Conservation (phyloP, 805 yeast genomes). For the Wickerhamiella qilinensis region DNA sequence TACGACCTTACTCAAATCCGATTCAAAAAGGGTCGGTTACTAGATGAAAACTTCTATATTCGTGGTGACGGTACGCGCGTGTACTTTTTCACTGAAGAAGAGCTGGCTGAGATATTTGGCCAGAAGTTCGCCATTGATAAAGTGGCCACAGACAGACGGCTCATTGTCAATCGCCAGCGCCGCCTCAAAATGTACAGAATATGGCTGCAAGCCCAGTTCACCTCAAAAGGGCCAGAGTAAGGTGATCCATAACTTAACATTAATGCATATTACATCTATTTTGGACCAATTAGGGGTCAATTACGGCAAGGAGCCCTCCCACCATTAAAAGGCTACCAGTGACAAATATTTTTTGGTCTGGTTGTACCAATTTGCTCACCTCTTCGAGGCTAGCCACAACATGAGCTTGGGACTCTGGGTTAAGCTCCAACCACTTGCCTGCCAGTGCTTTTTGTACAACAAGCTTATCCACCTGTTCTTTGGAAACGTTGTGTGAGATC, state of each 20-base stretch:
- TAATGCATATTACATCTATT: too few relatives aligned
- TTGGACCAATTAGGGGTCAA: constrained; percentile 28
- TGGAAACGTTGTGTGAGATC: constrained; percentile 70
- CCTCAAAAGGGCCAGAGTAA: too few relatives aligned
- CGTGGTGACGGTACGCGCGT: constrained; percentile 98
- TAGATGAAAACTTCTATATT: constrained; percentile 87
- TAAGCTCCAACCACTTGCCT: constrained; percentile 46
- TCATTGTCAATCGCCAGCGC: constrained; percentile 82
- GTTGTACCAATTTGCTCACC: constrained; percentile 38
- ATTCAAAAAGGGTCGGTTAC: constrained; percentile 69
- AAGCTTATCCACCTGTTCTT: constrained; percentile 61
- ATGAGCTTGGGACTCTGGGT: constrained; percentile 23
- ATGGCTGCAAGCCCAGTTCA: constrained; percentile 89
- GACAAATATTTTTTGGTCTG: constrained; percentile 52
- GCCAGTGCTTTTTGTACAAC: constrained; percentile 66
- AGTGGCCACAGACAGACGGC: constrained; percentile 79
- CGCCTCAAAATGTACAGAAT: constrained; percentile 90
- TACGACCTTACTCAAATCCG: constrained; percentile 92
- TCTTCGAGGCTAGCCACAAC: constrained; percentile 66
- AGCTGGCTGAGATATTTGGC: constrained; percentile 58
- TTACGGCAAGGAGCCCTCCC: constrained; percentile 81
- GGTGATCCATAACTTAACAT: too few relatives aligned
- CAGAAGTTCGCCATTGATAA: constrained; percentile 46
- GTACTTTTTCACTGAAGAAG: constrained; percentile 92
- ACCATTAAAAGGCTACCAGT: constrained; percentile 90